Percentiles rank a stretch among this genome's conserved stretches.
These are phyloP conservation scores for Kazachstania psychrophila DNA, from an alignment of 805 yeast genomes.

Conservation along the genomic window DNA sequence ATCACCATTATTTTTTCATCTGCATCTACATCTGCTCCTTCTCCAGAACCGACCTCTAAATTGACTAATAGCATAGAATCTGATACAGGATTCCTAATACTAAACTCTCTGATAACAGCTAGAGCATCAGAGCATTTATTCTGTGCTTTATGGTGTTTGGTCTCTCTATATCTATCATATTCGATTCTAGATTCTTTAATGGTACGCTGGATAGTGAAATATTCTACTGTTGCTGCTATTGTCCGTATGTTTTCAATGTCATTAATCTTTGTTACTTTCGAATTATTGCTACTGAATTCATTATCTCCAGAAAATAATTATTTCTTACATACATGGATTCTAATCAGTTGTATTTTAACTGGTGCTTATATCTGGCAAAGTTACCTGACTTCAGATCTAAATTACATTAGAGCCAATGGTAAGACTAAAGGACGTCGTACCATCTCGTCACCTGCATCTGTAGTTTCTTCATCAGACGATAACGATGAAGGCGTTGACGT, in stretches of 20 bases:
- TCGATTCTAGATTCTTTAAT: slow-evolving; percentile 80
- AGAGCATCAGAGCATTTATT: slow-evolving; percentile 69
- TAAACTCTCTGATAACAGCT: slow-evolving; percentile 41
- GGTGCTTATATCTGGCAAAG: slow-evolving; percentile 74
- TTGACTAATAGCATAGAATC: not conserved
- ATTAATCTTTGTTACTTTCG: slow-evolving; percentile 57
- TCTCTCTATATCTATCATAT: slow-evolving; percentile 74
- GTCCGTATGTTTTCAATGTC: slow-evolving; percentile 80
- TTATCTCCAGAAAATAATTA: slow-evolving; percentile 65
- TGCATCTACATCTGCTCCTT: slow-evolving; percentile 9
- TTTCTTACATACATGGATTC: slow-evolving; percentile 82
- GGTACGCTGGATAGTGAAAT: slow-evolving; percentile 89
- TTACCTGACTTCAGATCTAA: slow-evolving; percentile 72
- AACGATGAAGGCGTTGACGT: not conserved
- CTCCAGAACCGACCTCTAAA: slow-evolving; percentile 5
- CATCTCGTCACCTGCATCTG: no score
- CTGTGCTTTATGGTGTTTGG: slow-evolving; percentile 89
- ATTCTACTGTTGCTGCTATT: slow-evolving; percentile 80
- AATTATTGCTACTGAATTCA: slow-evolving; percentile 56
- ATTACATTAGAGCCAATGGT: slow-evolving; percentile 25
- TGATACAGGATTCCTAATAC: slow-evolving; percentile 10
- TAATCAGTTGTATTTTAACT: slow-evolving; percentile 79
- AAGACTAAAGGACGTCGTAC: slow-evolving; percentile 6
- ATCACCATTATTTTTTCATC: slow-evolving; percentile 7
- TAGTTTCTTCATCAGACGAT: not conserved